A percentile compares a stretch with the other conserved stretches of the same genome.
phyloP scores from a whole-genome alignment of 2,329 filamentous ascomycete genomes.

The Aspergillus latus region DNA sequence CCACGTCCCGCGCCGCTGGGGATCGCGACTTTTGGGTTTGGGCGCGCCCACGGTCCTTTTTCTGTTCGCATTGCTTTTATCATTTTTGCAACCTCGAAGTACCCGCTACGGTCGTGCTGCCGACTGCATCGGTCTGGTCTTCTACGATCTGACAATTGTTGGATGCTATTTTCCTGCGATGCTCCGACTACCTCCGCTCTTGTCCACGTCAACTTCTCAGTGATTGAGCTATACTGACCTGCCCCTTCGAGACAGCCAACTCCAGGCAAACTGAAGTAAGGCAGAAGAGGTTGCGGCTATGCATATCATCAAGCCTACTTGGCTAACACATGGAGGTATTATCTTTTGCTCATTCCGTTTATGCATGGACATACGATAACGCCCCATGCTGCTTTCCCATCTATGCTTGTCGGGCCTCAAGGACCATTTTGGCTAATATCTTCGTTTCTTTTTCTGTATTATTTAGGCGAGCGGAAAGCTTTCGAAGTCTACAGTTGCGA shows the following conservation, averaged over 20 bases:
- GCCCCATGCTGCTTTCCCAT: conserved; percentile 7
- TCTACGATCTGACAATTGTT: conserved; percentile 15
- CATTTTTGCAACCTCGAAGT: neutral
- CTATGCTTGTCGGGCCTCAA: neutral
- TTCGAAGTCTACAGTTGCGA: conserved; percentile 99
- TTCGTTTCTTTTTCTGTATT: conserved; percentile 1
- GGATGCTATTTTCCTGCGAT: conserved; percentile 28
- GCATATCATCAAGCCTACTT: conserved; percentile 91
- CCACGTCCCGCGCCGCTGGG: conserved; percentile 30
- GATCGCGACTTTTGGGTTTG: conserved; percentile 38
- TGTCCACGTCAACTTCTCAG: conserved; percentile 25
- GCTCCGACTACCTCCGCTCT: conserved; percentile 24
- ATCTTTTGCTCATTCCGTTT: conserved; percentile 6
- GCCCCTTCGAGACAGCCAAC: neutral
- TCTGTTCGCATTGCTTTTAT: conserved; percentile 18
- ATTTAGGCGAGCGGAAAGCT: conserved; percentile 86
- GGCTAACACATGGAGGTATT: conserved; percentile 87
- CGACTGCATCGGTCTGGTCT: neutral
- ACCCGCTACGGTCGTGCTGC: neutral
- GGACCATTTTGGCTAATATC: conserved; percentile 18
- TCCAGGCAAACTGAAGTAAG: conserved; percentile 4
- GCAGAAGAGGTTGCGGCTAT: conserved; percentile 46
- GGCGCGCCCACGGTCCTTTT: conserved; percentile 26
- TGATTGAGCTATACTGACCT: conserved; percentile 13
- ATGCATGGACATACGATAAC: neutral